Percentiles rank a stretch among this genome's conserved stretches.
Conservation (phyloP, 2,329 filamentous ascomycete genomes). For the Sporothrix globosa region DNA sequence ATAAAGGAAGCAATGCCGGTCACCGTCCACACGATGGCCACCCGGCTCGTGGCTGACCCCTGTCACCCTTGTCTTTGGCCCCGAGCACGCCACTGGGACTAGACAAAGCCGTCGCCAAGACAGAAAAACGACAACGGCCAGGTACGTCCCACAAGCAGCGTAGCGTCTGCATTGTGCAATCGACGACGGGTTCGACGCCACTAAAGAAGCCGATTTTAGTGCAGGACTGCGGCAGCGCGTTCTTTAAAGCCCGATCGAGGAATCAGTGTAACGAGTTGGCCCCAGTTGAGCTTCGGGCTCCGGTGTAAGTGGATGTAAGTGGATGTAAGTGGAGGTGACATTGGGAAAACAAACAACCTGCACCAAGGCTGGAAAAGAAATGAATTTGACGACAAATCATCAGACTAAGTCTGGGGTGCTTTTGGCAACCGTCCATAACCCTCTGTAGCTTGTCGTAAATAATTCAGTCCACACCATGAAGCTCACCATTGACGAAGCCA, state of each 20-base stretch:
- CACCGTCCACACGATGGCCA: too few relatives aligned
- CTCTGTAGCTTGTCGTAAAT: too few relatives aligned
- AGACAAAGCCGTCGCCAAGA: not conserved
- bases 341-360: too few relatives aligned
- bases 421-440: too few relatives aligned
- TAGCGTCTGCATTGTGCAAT: conserved; percentile 5
- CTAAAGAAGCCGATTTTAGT: not conserved
- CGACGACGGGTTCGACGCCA: conserved; percentile 2
- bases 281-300: too few relatives aligned
- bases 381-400: not conserved
- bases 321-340: not conserved
- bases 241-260: conserved; percentile 2
- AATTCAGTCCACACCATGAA: not conserved
- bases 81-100: not conserved
- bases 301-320: too few relatives aligned
- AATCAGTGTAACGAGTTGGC: too few relatives aligned
- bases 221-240: too few relatives aligned
- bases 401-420: not conserved
- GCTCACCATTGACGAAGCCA: conserved; percentile 2
- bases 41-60: not conserved
- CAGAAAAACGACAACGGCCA: not conserved
- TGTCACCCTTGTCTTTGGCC: not conserved
- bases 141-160: not conserved
- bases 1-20: too few relatives aligned
- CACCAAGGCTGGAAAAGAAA: not conserved